Evolutionary conservation across 371 early-diverging fungal species (phyloP), one percentile per base, ranked within the genome.

Genomic region (Dichotomocladium elegans): DNA sequence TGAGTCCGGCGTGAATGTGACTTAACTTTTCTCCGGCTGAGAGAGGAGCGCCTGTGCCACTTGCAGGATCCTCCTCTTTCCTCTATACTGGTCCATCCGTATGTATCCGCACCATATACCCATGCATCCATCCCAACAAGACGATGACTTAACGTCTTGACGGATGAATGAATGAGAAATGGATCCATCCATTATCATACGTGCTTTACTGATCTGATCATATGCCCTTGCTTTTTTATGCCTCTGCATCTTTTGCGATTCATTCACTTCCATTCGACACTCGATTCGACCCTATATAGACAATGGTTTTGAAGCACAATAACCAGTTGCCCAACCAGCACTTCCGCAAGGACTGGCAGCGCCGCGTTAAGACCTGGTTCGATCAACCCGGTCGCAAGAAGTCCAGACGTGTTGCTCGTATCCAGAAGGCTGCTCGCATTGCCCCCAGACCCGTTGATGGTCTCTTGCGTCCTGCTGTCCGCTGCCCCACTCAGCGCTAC

Each of bases 281-380:
- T 34, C 33, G 27, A 49, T 24, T 43, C 14, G n/a, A 26, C 24
- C 12, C 10, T 31, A 19, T 30, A 37, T 46, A 74, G 70, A 68
- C 57, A 53, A 73, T 73, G 74, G 74, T 71, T 57, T 86, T 94
- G 91, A 93, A 90, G 87, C 99, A 97, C 89, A 99, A 99, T 91
- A 96, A 98, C 83, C 88, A 88, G 74, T 82, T 99, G 82, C 98
- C 96, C 81, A 97, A 95, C 83, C 86, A 79, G 75, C 99, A 99
- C 77, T 96, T 98, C 90, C 98, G 93, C 80, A 99, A 99, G 92
- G 92, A 97, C 82, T 97, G 99, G 94, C 90, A 95, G 75, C 76
- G 82, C 59, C 94, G 92, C 67, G 97, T 98, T 60, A 94, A 92
- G 88, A 97, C 97, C 65, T 99, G 99, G 98, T 99, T 99, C 83